phyloP scores from a whole-genome alignment of 345 rosid species.

The Boechera retrofracta region DNA sequence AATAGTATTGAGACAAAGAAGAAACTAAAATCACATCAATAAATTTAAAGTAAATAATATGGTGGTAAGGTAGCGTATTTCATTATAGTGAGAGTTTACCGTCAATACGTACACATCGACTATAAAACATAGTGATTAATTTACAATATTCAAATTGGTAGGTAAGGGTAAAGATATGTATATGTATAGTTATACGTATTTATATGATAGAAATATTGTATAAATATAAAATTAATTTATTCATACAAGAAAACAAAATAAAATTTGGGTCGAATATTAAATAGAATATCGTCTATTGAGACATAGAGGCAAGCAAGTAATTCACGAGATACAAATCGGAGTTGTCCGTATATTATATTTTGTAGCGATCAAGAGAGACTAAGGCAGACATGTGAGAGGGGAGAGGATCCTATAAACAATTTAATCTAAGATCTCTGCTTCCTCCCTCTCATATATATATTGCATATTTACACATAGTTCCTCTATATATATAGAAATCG shows the following conservation, averaged over 20 bases:
- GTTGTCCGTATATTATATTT: conserved; percentile 50
- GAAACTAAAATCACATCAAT: conserved; percentile 14
- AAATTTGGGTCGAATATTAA: conserved; percentile 27
- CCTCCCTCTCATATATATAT: conserved; percentile 24
- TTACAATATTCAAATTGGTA: conserved; percentile 34
- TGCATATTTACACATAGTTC: conserved; percentile 13
- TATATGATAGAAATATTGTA: not conserved
- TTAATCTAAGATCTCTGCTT: conserved; percentile 40
- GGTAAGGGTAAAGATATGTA: conserved; percentile 24
- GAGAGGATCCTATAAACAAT: conserved; percentile 42
- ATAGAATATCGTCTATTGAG: conserved; percentile 44
- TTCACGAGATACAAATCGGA: conserved; percentile 49
- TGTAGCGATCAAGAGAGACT: conserved; percentile 51
- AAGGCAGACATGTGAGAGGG: conserved; percentile 48
- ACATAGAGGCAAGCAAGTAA: conserved; percentile 50
- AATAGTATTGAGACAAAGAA: conserved; percentile 24
- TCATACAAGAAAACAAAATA: conserved; percentile 37
- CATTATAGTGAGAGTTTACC: conserved; percentile 17
- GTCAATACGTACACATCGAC: not conserved
- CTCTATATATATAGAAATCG: conserved; percentile 5
- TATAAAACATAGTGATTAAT: not conserved
- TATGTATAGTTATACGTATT: conserved; percentile 22
- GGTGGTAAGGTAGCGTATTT: conserved; percentile 6
- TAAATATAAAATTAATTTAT: conserved; percentile 11
- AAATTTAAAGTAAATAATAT: not conserved